Evolutionary conservation across 495 filamentous ascomycete species (phyloP).

Genomic region (Aspergillus leporis): DNA sequence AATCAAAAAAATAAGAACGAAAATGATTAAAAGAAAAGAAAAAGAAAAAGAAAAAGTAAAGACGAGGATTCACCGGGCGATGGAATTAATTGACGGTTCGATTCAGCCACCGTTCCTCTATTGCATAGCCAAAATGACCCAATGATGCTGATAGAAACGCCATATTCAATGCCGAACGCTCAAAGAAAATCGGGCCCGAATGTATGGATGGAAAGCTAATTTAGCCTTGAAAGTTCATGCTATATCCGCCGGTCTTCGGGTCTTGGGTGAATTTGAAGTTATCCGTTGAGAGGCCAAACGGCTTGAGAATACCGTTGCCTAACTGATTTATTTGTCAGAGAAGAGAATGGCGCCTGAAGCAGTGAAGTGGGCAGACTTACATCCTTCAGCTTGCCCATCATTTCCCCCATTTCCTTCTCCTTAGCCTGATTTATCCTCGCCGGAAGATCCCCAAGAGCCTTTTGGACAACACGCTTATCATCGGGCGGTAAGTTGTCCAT

Average conservation of each 20-base stretch:
- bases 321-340: constrained; percentile 46
- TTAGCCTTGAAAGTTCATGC: constrained; percentile 74
- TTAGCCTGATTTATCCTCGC: constrained; percentile 69
- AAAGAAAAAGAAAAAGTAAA: background rate
- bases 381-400: constrained; percentile 95
- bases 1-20: background rate
- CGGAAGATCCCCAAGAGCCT: constrained; percentile 64
- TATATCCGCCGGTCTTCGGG: constrained; percentile 86
- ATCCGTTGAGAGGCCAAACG: constrained; percentile 89
- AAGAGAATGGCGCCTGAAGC: background rate
- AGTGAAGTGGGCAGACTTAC: constrained; percentile 45
- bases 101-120: background rate
- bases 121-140: background rate
- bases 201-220: background rate
- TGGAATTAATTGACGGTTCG: background rate
- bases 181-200: background rate
- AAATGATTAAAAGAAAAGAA: background rate
- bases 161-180: constrained; percentile 2
- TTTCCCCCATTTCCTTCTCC: constrained; percentile 86
- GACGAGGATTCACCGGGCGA: background rate
- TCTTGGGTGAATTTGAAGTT: constrained; percentile 94
- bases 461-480: constrained; percentile 66
- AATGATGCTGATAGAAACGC: constrained; percentile 1
- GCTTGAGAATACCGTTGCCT: constrained; percentile 87
- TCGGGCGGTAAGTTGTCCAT: constrained; percentile 59